Evolutionary conservation across 75 land plant genomes (phyloP), one percentile per base, ranked within the genome.

Genomic region (Sequoia sempervirens): DNA sequence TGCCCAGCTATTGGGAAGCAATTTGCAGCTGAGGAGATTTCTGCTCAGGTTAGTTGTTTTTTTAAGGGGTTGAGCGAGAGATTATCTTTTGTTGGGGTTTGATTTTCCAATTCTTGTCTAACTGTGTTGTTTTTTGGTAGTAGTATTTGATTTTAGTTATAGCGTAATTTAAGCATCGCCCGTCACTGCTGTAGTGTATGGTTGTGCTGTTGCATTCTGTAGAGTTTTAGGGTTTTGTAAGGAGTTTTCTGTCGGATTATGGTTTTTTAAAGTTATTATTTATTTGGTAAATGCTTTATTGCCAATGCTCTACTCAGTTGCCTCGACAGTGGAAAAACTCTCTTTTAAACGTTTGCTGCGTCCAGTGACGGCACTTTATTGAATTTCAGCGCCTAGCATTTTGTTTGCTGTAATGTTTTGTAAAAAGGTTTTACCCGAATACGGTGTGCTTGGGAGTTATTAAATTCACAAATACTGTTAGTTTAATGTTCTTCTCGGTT

Each of bases 21-120:
- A 82, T 95, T 95, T 70, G 95, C 96, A 6, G 94, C 96, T 5
- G 96, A 95, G 64, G 95, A 94, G 82, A 94, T 95, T 81, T 95
- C 96, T 5, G 95, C 96, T 50, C 89, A 88, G 89, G 89, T 87
- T 9, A 43, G 74, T 70, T 4, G 17, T 32, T 23, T 61, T 4
- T 84, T 75, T 34, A 2, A 36, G 7, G 20, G 41, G 2, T 32
- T 74, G 20, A 3, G 34, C 79, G 17, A 34, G 40, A 17, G 37
- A 17, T 38, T 32, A 18, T 75, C 7, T 36, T 38, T 5, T 36
- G 18, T 11, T 0, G 34, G 1, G 13, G 37, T 34, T 7, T 74
- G 79, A 38, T 32, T 75, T 75, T 5, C 10, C 1, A 15, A 13
- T 30, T 34, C 23, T 34, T 75, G 28, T 38, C 13, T 61, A 75